Conservation (phyloP, 2,329 filamentous ascomycete genomes). For the Clonostachys sp. region DNA sequence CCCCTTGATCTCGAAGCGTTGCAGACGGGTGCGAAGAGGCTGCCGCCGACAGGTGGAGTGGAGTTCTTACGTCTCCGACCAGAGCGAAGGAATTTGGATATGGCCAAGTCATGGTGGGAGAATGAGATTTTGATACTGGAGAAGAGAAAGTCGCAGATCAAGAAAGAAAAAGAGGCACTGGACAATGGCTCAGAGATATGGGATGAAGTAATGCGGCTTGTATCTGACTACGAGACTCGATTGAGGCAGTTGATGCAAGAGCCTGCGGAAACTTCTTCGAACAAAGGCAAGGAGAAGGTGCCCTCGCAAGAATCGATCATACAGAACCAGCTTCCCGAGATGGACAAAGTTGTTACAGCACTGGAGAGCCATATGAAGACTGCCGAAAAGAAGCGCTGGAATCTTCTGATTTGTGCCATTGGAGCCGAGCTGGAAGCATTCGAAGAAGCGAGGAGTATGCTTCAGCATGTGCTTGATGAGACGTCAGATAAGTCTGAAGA, state of each 20-base stretch:
- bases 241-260: constrained; percentile 50
- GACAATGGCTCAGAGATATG: constrained; percentile 64
- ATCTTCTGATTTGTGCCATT: constrained; percentile 69
- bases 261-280: constrained; percentile 1
- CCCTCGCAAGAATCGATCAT: constrained; percentile 30
- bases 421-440: constrained; percentile 70
- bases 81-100: constrained; percentile 61
- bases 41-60: constrained; percentile 28
- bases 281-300: constrained; percentile 21
- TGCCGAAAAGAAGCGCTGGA: constrained; percentile 64
- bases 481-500: too few species aligned
- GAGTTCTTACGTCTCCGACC: constrained; percentile 59
- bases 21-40: constrained; percentile 5
- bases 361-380: constrained; percentile 49
- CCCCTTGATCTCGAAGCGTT: constrained; percentile 45
- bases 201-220: constrained; percentile 54
- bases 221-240: constrained; percentile 62
- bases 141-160: constrained; percentile 48
- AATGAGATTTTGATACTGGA: constrained; percentile 55
- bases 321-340: constrained; percentile 43
- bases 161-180: constrained; percentile 59
- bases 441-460: constrained; percentile 51
- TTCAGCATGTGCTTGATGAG: constrained; percentile 23
- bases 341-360: constrained; percentile 49
- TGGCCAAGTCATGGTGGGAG: constrained; percentile 70